These are phyloP conservation scores for Wilhelminamyces savonicus DNA, from an alignment of 805 yeast species.

Conservation along the genomic window DNA sequence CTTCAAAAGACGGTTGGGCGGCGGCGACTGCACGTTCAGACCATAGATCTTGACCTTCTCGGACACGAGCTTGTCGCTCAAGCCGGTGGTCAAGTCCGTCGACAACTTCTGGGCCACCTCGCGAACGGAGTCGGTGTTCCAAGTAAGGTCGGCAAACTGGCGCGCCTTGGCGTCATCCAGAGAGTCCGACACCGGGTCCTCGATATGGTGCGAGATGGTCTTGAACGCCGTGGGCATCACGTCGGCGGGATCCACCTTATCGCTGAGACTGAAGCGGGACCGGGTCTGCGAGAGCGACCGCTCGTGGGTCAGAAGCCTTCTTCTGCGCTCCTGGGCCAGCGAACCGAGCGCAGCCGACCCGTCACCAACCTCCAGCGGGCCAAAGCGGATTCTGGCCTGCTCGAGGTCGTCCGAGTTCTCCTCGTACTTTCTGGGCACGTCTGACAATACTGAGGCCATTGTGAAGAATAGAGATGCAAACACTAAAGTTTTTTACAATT, in stretches of 20 bases:
- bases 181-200: conserved; percentile 10
- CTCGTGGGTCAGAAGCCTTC: no score
- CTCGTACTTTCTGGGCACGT: no score
- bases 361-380: no score
- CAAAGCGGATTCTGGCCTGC: no score
- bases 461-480: no score
- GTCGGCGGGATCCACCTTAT: conserved; percentile 17
- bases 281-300: no score
- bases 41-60: conserved; percentile 20
- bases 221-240: conserved; percentile 32
- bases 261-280: no score
- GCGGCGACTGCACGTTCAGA: conserved; percentile 30
- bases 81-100: conserved; percentile 15
- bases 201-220: conserved; percentile 32
- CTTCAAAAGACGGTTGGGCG: conserved; percentile 23
- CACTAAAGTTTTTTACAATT: no score
- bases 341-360: no score
- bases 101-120: conserved; percentile 15
- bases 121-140: conserved; percentile 21
- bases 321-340: no score
- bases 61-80: conserved; percentile 9
- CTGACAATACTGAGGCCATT: no score
- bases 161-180: conserved; percentile 8
- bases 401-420: no score
- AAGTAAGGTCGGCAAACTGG: conserved; percentile 20